phyloP scores from a whole-genome alignment of 345 rosid genomes.

The Balakata baccata region DNA sequence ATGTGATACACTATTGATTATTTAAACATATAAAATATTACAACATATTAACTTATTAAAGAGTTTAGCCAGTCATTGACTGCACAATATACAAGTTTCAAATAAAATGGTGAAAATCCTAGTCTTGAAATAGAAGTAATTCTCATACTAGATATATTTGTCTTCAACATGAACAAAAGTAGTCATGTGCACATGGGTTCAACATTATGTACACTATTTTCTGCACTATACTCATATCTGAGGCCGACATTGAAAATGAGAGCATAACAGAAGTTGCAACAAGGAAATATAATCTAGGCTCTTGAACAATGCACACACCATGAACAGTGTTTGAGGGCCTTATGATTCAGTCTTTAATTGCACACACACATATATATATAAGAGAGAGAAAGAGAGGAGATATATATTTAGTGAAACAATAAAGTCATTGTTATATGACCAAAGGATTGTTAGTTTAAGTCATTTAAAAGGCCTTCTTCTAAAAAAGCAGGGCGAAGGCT shows the following conservation, averaged over 20 bases:
- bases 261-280: neutral
- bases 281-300: neutral
- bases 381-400: neutral
- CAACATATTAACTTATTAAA: neutral
- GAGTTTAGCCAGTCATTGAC: neutral
- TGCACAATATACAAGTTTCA: neutral
- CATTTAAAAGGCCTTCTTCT: neutral
- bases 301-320: neutral
- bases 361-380: too few species aligned
- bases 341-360: neutral
- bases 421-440: neutral
- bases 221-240: too few species aligned
- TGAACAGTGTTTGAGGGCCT: neutral
- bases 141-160: neutral
- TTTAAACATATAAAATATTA: neutral
- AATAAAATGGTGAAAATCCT: neutral
- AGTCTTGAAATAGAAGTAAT: neutral
- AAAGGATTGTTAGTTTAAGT: neutral
- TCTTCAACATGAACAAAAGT: neutral
- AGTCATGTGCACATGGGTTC: neutral
- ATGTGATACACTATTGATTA: neutral
- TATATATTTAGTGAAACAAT: neutral
- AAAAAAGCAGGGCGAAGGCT: neutral
- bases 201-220: too few species aligned
- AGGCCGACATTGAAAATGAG: neutral